phyloP scores from a whole-genome alignment of 2,329 filamentous ascomycete genomes.

The Aspergillus eucalypticola region DNA sequence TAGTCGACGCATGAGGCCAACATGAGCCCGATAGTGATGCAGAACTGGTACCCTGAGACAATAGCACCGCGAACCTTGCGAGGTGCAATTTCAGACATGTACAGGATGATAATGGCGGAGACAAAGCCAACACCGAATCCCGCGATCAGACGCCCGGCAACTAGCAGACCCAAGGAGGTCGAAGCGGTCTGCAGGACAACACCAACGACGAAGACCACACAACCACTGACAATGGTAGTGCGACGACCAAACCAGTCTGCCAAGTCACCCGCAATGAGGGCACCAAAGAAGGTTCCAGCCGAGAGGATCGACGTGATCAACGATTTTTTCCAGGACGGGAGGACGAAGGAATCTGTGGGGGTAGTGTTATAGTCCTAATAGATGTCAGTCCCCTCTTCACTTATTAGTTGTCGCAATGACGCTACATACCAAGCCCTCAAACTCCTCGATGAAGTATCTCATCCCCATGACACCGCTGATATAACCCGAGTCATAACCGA shows the following conservation, averaged over 20 bases:
- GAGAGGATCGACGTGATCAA: slow-evolving; percentile 77
- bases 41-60: slow-evolving; percentile 82
- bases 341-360: slow-evolving; percentile 38
- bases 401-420: not conserved
- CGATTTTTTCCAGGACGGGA: slow-evolving; percentile 55
- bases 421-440: slow-evolving; percentile 35
- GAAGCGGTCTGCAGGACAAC: slow-evolving; percentile 66
- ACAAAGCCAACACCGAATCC: slow-evolving; percentile 80
- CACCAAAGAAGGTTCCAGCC: slow-evolving; percentile 74
- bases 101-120: slow-evolving; percentile 76
- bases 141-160: slow-evolving; percentile 72
- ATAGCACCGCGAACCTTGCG: slow-evolving; percentile 75
- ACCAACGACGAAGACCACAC: slow-evolving; percentile 69
- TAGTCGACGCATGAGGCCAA: slow-evolving; percentile 75
- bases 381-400: not conserved
- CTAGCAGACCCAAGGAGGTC: slow-evolving; percentile 60
- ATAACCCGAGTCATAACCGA: slow-evolving; percentile 61
- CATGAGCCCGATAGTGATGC: slow-evolving; percentile 76
- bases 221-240: slow-evolving; percentile 70
- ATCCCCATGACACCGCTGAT: slow-evolving; percentile 56
- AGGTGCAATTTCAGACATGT: slow-evolving; percentile 80
- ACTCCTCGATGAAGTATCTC: slow-evolving; percentile 48
- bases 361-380: slow-evolving; percentile 32
- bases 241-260: slow-evolving; percentile 68
- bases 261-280: slow-evolving; percentile 74